Percentiles rank a stretch among this genome's conserved stretches.
Conservation (phyloP, 345 rosid genomes). For the Lepidium didymum region DNA sequence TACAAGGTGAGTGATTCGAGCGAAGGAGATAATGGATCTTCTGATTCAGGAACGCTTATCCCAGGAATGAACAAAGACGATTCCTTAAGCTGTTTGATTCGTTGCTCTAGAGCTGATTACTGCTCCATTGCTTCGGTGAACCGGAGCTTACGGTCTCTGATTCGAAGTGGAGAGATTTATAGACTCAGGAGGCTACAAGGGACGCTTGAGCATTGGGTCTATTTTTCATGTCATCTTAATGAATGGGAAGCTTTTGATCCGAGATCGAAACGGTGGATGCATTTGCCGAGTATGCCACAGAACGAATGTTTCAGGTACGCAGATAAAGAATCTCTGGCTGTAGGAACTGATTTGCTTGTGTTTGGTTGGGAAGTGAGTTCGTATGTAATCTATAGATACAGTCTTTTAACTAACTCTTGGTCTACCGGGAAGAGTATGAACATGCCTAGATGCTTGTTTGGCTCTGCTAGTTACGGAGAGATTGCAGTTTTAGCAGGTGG, state of each 20-base stretch:
- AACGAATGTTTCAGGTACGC: constrained; percentile 45
- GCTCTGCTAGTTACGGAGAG: constrained; percentile 56
- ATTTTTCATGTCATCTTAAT: constrained; percentile 56
- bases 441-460: constrained; percentile 71
- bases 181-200: constrained; percentile 41
- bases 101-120: constrained; percentile 61
- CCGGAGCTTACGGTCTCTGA: constrained; percentile 31
- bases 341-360: constrained; percentile 59
- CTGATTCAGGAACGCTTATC: constrained; percentile 46
- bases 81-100: constrained; percentile 49
- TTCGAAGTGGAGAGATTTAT: constrained; percentile 49
- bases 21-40: constrained; percentile 18
- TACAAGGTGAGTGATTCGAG: neutral
- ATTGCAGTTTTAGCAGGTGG: constrained; percentile 82
- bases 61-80: constrained; percentile 56
- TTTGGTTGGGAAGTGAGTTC: constrained; percentile 50
- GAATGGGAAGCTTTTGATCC: constrained; percentile 92
- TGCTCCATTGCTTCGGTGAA: constrained; percentile 39
- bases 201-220: constrained; percentile 67
- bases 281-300: constrained; percentile 53
- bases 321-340: constrained; percentile 60
- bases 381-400: constrained; percentile 42
- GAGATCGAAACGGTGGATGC: constrained; percentile 47
- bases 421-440: constrained; percentile 43
- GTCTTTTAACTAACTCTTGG: constrained; percentile 47